A percentile compares a stretch with the other conserved stretches of the same genome.
Conservation (phyloP, 305 asterid genomes). For the Solanum hybrid region DNA sequence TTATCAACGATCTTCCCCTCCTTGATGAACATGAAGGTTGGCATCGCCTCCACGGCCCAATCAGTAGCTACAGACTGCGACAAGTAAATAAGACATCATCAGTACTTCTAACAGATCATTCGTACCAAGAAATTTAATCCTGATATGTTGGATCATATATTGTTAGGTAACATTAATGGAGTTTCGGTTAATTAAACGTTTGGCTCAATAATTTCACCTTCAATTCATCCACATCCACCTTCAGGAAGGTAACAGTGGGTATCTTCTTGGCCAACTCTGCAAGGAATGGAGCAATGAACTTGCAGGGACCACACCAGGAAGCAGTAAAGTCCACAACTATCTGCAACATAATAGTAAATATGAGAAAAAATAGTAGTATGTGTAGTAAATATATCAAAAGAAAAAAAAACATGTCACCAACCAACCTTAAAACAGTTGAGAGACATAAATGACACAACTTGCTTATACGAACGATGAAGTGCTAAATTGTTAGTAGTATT, state of each 20-base stretch:
- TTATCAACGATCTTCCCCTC: slow-evolving; percentile 63
- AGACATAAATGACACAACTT: background rate
- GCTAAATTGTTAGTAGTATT: background rate
- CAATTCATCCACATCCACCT: slow-evolving; percentile 86
- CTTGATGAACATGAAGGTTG: slow-evolving; percentile 70
- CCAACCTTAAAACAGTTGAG: background rate
- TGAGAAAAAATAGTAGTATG: background rate
- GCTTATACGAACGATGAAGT: background rate
- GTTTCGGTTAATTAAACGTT: background rate
- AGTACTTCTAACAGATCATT: background rate
- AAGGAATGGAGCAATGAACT: slow-evolving; percentile 71
- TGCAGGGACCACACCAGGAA: slow-evolving; percentile 94
- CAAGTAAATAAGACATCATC: background rate
- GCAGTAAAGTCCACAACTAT: slow-evolving; percentile 89
- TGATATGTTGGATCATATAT: background rate
- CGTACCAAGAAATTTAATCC: background rate
- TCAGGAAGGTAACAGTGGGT: slow-evolving; percentile 59
- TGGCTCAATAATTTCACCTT: slow-evolving; percentile 30
- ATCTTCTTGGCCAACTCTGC: slow-evolving; percentile 76
- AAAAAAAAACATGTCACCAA: background rate
- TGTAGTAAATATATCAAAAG: background rate
- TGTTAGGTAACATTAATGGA: background rate
- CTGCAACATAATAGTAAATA: slow-evolving; percentile 25
- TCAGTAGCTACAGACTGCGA: slow-evolving; percentile 61
- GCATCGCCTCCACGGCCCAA: slow-evolving; percentile 90